Conservation (phyloP, 257 asterid genomes). For the Solanum habrochaites region DNA sequence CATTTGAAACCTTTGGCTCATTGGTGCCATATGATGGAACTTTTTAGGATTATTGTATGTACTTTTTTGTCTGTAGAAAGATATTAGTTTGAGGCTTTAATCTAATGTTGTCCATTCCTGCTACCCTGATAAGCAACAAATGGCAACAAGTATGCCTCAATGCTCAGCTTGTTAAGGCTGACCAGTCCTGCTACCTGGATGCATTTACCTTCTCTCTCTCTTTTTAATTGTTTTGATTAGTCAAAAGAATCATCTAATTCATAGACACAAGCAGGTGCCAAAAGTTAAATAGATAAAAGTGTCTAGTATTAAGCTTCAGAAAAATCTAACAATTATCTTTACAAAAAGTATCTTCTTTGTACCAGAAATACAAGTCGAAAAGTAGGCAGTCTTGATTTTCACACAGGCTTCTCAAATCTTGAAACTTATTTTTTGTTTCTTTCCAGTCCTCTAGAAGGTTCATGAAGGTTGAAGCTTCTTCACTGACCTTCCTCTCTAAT, state of each 20-base stretch:
- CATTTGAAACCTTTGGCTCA: background rate
- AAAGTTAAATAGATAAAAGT: background rate
- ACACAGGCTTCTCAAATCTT: background rate
- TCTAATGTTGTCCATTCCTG: background rate
- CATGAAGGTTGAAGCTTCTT: background rate
- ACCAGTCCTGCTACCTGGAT: background rate
- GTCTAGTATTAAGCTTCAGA: background rate
- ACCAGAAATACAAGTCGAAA: background rate
- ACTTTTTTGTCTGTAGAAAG: background rate
- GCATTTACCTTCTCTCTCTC: background rate
- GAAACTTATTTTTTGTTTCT: background rate
- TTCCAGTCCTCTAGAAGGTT: background rate
- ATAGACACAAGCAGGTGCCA: background rate
- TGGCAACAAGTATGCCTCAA: background rate
- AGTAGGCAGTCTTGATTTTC: background rate
- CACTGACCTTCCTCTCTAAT: background rate
- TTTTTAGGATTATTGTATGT: background rate
- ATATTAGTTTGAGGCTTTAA: background rate
- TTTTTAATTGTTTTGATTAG: background rate
- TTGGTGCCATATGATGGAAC: background rate
- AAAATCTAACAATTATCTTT: background rate
- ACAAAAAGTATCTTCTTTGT: background rate
- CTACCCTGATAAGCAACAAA: background rate
- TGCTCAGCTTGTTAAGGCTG: background rate
- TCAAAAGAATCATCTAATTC: background rate